phyloP scores from a whole-genome alignment of 768 basidiomycete species.

The Neoboletus magnificus region DNA sequence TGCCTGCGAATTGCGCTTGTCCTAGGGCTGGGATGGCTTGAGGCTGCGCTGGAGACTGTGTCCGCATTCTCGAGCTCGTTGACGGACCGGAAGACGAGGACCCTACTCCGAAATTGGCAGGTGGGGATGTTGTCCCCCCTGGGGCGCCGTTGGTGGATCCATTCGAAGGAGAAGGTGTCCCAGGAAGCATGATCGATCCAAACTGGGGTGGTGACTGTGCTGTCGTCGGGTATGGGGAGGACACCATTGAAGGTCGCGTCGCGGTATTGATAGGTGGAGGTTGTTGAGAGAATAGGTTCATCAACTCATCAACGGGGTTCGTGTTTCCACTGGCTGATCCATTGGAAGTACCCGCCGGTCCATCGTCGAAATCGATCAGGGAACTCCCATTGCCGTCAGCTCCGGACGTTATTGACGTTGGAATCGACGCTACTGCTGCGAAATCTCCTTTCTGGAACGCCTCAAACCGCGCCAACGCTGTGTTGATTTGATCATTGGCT shows the following conservation, averaged over 20 bases:
- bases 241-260: conserved; percentile 23
- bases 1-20: conserved; percentile 7
- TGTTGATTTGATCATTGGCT: conserved; percentile 98
- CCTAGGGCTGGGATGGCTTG: not conserved
- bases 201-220: conserved; percentile 27
- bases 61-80: conserved; percentile 3
- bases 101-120: conserved; percentile 1
- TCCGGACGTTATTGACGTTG: conserved; percentile 47
- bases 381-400: conserved; percentile 37
- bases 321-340: conserved; percentile 17
- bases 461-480: conserved; percentile 84
- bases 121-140: conserved; percentile 15
- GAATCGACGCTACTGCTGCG: conserved; percentile 65
- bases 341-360: conserved; percentile 11
- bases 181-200: conserved; percentile 43
- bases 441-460: conserved; percentile 93
- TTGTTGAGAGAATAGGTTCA: conserved; percentile 49
- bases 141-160: conserved; percentile 13
- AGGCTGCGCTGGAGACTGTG: not conserved
- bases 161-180: conserved; percentile 34
- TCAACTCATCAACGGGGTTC: conserved; percentile 52
- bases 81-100: conserved; percentile 1
- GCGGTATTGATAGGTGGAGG: conserved; percentile 26
- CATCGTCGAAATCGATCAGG: conserved; percentile 79
- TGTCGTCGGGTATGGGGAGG: conserved; percentile 13